Base-by-base conservation (phyloP, 2,329 filamentous ascomycete species). In the Sarocladium strictum region DNA sequence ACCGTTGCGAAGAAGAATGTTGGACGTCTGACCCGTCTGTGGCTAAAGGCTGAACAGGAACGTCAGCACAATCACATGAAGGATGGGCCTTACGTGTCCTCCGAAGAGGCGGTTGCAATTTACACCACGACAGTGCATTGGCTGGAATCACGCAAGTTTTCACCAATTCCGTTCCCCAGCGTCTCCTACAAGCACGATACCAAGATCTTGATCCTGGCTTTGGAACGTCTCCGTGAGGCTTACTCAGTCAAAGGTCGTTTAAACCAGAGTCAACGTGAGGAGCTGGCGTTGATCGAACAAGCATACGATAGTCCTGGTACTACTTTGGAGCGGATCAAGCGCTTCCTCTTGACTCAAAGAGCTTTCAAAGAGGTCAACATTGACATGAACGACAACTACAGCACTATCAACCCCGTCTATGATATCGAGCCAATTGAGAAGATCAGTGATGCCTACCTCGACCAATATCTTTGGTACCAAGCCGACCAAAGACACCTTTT, bases 301-400 rank as follows among this genome's bases (percentile, higher is more conserved):
- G 95, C 94, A 3, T 99, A 99, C 63, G 94, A 99, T 67, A 97
- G 92, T 58, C 94, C 95, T 2, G 94, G 94, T 57, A 99, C 94
- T 1, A 97, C 94, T 0, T 71, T 99, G 56, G 93, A 96, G 59
- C 83, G 94, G 56, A 99, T 99, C 75, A 99, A 99, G 78, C 88
- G 94, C 50, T 97, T 97, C 77, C 77, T 99, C 58, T 83, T 99
- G 43, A 99, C 95, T 0, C 94, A 99, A 68, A 85, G 94, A 69
- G 94, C 95, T 1, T 99, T 99, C 81, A 99, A 99, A 74, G 94
- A 99, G 72, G 94, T 99, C 43, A 94, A 93, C 54, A 99, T 99
- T 61, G 94, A 99, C 67, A 99, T 99, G 94, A 99, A 99, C 69
- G 94, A 99, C 74, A 99, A 99, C 67, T 99, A 99, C 75, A 97